These are phyloP conservation scores for Cyberlindnera maclurae DNA, from an alignment of 805 yeast species.

Conservation along the genomic window DNA sequence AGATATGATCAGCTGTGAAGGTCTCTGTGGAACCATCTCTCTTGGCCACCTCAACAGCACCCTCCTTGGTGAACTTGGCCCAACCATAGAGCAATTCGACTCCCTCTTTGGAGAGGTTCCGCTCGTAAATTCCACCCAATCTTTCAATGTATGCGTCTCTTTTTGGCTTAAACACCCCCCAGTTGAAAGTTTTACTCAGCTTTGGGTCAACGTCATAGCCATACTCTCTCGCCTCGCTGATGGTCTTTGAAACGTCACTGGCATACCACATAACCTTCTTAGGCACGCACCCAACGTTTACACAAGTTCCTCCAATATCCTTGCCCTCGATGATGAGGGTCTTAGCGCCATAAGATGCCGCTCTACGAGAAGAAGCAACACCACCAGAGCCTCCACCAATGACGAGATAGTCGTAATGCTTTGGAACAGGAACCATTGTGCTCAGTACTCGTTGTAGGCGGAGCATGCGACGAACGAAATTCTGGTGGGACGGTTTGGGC, in stretches of 20 bases:
- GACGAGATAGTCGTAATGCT: conserved; percentile 82
- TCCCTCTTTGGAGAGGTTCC: conserved; percentile 80
- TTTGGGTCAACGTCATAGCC: conserved; percentile 61
- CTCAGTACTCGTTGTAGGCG: conserved; percentile 6
- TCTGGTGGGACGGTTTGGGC: too few relatives aligned
- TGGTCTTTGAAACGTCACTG: conserved; percentile 74
- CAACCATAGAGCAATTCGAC: conserved; percentile 83
- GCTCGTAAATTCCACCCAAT: conserved; percentile 88
- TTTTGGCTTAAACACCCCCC: conserved; percentile 76
- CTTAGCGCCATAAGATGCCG: conserved; percentile 89
- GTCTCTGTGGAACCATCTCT: conserved; percentile 48
- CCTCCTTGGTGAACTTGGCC: conserved; percentile 68
- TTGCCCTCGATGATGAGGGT: conserved; percentile 75
- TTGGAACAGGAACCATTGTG: conserved; percentile 49
- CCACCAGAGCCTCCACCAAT: conserved; percentile 99
- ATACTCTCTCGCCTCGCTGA: conserved; percentile 71
- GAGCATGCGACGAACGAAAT: neutral
- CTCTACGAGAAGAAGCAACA: conserved; percentile 96
- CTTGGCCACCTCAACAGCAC: conserved; percentile 71
- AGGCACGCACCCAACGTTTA: conserved; percentile 98
- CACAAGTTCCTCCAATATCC: conserved; percentile 95
- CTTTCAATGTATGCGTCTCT: conserved; percentile 88
- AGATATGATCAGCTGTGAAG: conserved; percentile 73
- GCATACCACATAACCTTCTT: conserved; percentile 99
- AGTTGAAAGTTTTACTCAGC: conserved; percentile 60